A percentile compares a stretch with the other conserved stretches of the same genome.
phyloP scores from a whole-genome alignment of 768 basidiomycete genomes.

The Chalciporus piperatus region DNA sequence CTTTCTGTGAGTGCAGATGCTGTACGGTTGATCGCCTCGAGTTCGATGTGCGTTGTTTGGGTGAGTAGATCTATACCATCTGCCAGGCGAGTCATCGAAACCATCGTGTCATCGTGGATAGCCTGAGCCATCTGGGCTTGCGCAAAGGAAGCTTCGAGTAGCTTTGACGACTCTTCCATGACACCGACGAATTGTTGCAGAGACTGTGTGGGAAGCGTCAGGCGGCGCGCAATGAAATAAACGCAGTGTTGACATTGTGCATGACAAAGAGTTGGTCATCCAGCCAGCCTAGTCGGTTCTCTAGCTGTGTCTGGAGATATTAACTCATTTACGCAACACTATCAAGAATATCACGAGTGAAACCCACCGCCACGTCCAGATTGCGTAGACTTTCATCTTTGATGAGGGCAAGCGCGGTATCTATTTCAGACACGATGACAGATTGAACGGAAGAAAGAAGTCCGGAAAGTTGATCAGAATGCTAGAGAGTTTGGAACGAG shows the following conservation, averaged over 20 bases:
- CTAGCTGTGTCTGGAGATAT: constrained; percentile 29
- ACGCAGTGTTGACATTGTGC: constrained; percentile 28
- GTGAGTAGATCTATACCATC: constrained; percentile 38
- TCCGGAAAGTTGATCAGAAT: constrained; percentile 27
- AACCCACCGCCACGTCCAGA: constrained; percentile 23
- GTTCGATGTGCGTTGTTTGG: constrained; percentile 38
- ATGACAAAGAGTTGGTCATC: constrained; percentile 23
- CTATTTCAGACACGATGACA: constrained; percentile 24
- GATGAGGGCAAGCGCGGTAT: constrained; percentile 23
- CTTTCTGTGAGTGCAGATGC: constrained; percentile 28
- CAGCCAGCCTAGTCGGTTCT: constrained; percentile 26
- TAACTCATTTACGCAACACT: constrained; percentile 1
- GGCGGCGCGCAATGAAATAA: constrained; percentile 12
- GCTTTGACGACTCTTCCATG: constrained; percentile 21
- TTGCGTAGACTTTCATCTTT: constrained; percentile 30
- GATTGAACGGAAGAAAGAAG: constrained; percentile 22
- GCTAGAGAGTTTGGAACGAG: constrained; percentile 14
- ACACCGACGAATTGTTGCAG: constrained; percentile 17
- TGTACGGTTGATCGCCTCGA: constrained; percentile 48
- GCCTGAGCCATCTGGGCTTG: constrained; percentile 32
- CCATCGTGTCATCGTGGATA: constrained; percentile 37
- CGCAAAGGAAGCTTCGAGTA: constrained; percentile 31
- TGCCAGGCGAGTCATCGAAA: constrained; percentile 36
- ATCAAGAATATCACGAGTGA: not conserved
- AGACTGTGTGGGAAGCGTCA: constrained; percentile 19